A percentile compares a stretch with the other conserved stretches of the same genome.
Evolutionary conservation across 768 basidiomycete species (phyloP).

Genomic region (Rhizopogon roseolus): DNA sequence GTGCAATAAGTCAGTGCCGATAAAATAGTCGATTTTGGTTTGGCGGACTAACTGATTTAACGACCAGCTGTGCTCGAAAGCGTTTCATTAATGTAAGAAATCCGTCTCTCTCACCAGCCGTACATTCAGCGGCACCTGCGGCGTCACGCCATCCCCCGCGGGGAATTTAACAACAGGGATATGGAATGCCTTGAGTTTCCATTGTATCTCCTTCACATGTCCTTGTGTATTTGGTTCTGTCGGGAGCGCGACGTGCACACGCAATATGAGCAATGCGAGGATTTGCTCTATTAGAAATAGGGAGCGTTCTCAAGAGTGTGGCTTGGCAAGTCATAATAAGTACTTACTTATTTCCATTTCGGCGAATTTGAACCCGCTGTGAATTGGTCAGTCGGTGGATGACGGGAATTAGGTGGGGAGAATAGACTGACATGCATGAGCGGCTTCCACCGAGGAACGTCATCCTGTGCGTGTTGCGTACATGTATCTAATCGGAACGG

Average conservation of each 20-base stretch:
- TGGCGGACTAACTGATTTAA: no score
- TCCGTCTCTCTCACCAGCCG: neutral
- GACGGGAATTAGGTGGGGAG: no score
- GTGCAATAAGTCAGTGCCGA: no score
- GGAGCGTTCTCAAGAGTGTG: neutral
- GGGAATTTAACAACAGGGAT: neutral
- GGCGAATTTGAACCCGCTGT: neutral
- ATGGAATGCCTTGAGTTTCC: neutral
- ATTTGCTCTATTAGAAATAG: neutral
- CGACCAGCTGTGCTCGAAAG: neutral
- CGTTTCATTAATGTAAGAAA: slow-evolving; percentile 2
- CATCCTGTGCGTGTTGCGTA: neutral
- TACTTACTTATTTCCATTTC: slow-evolving; percentile 1
- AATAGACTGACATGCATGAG: neutral
- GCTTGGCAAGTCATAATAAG: neutral
- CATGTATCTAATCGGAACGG: neutral
- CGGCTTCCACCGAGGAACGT: neutral
- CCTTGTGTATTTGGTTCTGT: neutral
- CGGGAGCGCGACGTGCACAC: neutral
- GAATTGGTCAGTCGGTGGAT: neutral
- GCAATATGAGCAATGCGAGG: neutral
- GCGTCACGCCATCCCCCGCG: neutral
- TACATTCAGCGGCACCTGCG: neutral
- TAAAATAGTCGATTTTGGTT: no score
- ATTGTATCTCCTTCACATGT: neutral